phyloP scores from a whole-genome alignment of 2,329 filamentous ascomycete genomes.

The Fusarium sp. region DNA sequence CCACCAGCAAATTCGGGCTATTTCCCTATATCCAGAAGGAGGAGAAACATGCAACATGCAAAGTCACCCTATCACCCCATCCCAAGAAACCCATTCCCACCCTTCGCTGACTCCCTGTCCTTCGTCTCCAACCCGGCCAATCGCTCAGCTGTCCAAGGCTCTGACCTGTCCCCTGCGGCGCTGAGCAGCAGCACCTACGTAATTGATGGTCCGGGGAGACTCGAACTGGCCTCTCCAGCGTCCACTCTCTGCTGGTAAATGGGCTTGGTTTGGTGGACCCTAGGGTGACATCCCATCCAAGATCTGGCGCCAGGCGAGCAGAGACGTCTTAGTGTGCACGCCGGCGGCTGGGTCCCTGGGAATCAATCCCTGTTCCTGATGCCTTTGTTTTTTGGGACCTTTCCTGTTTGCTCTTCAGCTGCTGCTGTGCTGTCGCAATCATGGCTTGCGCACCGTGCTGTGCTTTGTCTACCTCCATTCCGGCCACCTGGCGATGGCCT shows the following conservation, averaged over 20 bases:
- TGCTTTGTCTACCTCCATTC: slow-evolving; percentile 2
- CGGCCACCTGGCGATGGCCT: slow-evolving; percentile 11
- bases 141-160: slow-evolving; percentile 21
- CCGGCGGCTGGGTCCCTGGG: slow-evolving; percentile 13
- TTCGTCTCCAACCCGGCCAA: slow-evolving; percentile 1
- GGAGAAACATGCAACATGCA: slow-evolving; percentile 9
- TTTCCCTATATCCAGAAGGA: slow-evolving; percentile 6
- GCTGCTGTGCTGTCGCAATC: neutral
- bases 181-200: slow-evolving; percentile 40
- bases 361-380: slow-evolving; percentile 27
- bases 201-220: slow-evolving; percentile 37
- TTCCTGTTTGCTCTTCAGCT: slow-evolving; percentile 10
- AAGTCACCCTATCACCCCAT: slow-evolving; percentile 28
- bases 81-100: slow-evolving; percentile 10
- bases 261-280: slow-evolving; percentile 13
- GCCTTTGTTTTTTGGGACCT: neutral
- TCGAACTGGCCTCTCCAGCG: neutral
- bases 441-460: slow-evolving; percentile 1
- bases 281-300: slow-evolving; percentile 31
- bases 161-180: slow-evolving; percentile 33
- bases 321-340: slow-evolving; percentile 17
- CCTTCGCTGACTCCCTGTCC: slow-evolving; percentile 3
- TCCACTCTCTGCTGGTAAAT: slow-evolving; percentile 7
- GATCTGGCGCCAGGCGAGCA: slow-evolving; percentile 25
- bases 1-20: slow-evolving; percentile 12